phyloP scores from a whole-genome alignment of 495 filamentous ascomycete species.

The Hyaloscypha finlandica region DNA sequence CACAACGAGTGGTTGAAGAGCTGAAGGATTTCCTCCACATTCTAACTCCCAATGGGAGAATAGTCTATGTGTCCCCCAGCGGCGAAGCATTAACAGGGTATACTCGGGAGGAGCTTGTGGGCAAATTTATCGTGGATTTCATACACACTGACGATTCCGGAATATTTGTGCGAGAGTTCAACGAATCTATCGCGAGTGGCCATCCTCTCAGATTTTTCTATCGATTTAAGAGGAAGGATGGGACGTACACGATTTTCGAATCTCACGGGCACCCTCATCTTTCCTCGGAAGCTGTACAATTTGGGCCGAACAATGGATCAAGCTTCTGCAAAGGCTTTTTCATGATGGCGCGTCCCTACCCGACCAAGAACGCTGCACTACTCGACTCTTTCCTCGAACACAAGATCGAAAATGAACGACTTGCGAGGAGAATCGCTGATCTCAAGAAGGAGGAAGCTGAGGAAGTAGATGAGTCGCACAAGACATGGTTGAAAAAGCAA shows the following conservation, averaged over 20 bases:
- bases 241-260: constrained; percentile 78
- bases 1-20: constrained; percentile 84
- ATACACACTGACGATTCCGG: constrained; percentile 88
- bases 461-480: constrained; percentile 59
- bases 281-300: constrained; percentile 63
- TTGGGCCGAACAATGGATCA: constrained; percentile 61
- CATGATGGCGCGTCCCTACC: constrained; percentile 91
- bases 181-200: constrained; percentile 84
- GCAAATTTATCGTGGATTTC: constrained; percentile 72
- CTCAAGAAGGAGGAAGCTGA: constrained; percentile 84
- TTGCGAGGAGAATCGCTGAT: constrained; percentile 81
- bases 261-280: constrained; percentile 91
- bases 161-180: constrained; percentile 85
- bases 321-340: constrained; percentile 87
- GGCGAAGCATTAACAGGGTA: constrained; percentile 78
- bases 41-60: constrained; percentile 77
- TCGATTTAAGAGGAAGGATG: constrained; percentile 77
- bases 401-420: constrained; percentile 93
- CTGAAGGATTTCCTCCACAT: constrained; percentile 88
- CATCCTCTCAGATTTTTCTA: constrained; percentile 85
- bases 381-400: constrained; percentile 95
- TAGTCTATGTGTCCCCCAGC: constrained; percentile 84
- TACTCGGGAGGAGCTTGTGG: constrained; percentile 65
- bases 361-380: constrained; percentile 78
- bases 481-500: constrained; percentile 52